A percentile compares a stretch with the other conserved stretches of the same genome.
Evolutionary conservation across 805 yeast genomes (phyloP).

Genomic region (Metschnikowia amazonensis): DNA sequence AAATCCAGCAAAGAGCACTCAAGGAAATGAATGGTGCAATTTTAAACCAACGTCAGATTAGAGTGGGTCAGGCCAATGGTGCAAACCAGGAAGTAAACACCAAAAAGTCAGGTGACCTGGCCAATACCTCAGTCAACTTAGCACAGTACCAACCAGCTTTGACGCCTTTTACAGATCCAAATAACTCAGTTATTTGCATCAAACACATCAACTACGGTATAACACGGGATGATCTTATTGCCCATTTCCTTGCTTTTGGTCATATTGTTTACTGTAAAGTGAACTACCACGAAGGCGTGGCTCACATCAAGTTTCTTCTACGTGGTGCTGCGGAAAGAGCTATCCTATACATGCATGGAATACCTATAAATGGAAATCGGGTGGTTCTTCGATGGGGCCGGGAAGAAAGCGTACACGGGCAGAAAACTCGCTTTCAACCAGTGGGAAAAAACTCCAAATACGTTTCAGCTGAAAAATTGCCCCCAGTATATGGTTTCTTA

Average conservation of each 20-base stretch:
- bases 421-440: constrained; percentile 8
- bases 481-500: constrained; percentile 20
- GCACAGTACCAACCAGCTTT: constrained; percentile 51
- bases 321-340: constrained; percentile 39
- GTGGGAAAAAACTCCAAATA: constrained; percentile 12
- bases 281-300: constrained; percentile 21
- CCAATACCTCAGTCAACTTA: constrained; percentile 18
- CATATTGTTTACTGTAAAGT: constrained; percentile 27
- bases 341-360: constrained; percentile 30
- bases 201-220: constrained; percentile 60
- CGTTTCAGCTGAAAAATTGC: constrained; percentile 17
- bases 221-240: constrained; percentile 58
- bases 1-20: constrained; percentile 68
- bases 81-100: constrained; percentile 5
- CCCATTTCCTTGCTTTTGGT: constrained; percentile 66
- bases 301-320: constrained; percentile 25
- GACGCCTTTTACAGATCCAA: constrained; percentile 71
- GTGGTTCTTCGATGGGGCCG: constrained; percentile 33
- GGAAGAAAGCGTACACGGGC: constrained; percentile 13
- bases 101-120: constrained; percentile 5
- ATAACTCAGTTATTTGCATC: constrained; percentile 71
- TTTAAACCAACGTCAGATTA: constrained; percentile 68
- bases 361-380: constrained; percentile 26
- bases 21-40: constrained; percentile 78
- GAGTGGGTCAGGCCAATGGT: constrained; percentile 55